Evolutionary conservation across 257 asterid genomes (phyloP), one percentile per base, ranked within the genome.

Genomic region (Haberlea rhodopensis): DNA sequence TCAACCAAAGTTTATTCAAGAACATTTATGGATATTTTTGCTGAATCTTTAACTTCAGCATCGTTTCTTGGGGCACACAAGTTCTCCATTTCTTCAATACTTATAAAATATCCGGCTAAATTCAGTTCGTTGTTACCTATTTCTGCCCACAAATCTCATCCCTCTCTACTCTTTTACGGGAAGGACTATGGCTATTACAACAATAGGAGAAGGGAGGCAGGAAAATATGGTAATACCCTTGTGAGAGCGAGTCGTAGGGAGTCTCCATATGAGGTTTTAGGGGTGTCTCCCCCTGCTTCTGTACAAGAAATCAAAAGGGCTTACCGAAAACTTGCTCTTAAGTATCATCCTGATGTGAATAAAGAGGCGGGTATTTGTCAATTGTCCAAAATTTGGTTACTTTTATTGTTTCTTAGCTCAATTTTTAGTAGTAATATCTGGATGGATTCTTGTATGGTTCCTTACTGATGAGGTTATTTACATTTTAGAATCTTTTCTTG

Each of bases 311-410:
- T 94, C 76, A 94, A 89, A 67, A 81, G 91, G 82, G 96, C 97
- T 31, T 89, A 89, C 66, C 81, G 99, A 8, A 89, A 73, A 82
- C 91, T 89, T 59, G 99, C 97, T 72, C 87, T 94, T 1, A 85
- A 94, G 83, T 87, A 82, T 72, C 97, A 94, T 60, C 97, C 97
- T 20, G 96, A 94, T 84, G 97, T 89, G 15, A 94, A 89, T 72
- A 94, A 94, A 77, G 82, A 84, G 94, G 98, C 88, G 76, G 21
- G 6, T 4, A 43, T 66, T 48, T 37, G 28, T 31, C 45, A 9
- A n/a, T 56, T 29, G 5, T 49, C 24, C 27, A 4, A 7, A 34
- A 2, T 49, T 0, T 53, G 46, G 37, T 59, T 18, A 57, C 7
- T 29, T 20, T 8, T 51, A 23, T 37, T 49, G 49, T 16, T 37